Evolutionary conservation across 257 asterid genomes (phyloP), one percentile per base, ranked within the genome.

Genomic region (Plectranthus barbatus): DNA sequence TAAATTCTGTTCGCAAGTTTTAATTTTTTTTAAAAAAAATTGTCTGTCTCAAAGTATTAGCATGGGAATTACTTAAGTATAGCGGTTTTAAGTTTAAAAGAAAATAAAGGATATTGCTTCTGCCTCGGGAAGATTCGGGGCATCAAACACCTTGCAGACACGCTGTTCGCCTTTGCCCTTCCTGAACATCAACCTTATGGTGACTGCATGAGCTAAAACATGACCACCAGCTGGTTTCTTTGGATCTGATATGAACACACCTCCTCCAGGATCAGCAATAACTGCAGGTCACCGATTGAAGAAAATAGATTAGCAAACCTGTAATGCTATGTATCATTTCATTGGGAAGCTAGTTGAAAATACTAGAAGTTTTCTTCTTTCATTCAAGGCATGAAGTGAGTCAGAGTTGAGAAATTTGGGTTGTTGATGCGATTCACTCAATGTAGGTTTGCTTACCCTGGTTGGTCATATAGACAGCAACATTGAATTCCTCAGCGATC

Each of bases 151-250:
- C 80, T 91, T 91, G 90, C 99, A 93, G 69, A 93, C 97, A 12
- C 97, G 96, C 68, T 93, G 99, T 71, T 93, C 99, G 17, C 96
- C 99, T 86, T 90, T 93, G 66, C 99, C 97, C 74, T 93, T 93
- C 90, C 99, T 82, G 87, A 93, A 93, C 99, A 93, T 93, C 21
- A 93, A 83, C 67, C 96, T 69, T 74, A 92, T 77, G 44, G 99
- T 92, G 66, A 96, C 95, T 73, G 99, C 97, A 71, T 92, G 99
- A 61, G 99, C 99, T 69, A 92, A 85, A 48, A 89, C 96, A 72
- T 86, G 97, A 15, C 99, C 99, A 56, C 99, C 99, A 49, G 97
- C 97, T 71, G 95, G 96, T 73, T 93, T 93, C 86, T 90, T 90
- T 9, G 97, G 96, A 59, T 90, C 99, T 60, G 99, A 93, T 75